Conservation (phyloP, 1,284 basidiomycete genomes). For the Cutaneotrichosporon arboriforme region DNA sequence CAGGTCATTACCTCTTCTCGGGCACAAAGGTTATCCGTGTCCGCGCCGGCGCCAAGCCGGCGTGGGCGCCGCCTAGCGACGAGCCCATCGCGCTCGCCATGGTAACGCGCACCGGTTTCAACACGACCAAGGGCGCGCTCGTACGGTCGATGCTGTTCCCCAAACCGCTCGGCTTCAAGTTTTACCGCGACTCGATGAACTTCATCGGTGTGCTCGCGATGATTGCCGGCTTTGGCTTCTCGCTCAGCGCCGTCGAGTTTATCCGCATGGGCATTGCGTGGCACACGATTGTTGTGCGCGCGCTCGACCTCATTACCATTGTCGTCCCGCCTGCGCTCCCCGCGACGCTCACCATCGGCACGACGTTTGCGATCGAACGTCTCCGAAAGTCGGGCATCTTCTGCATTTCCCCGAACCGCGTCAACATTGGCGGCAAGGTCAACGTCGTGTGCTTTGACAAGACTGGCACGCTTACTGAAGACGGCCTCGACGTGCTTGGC, state of each 20-base stretch:
- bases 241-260: slow-evolving; percentile 84
- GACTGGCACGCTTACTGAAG: slow-evolving; percentile 96
- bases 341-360: slow-evolving; percentile 95
- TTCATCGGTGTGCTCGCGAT: slow-evolving; percentile 90
- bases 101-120: slow-evolving; percentile 91
- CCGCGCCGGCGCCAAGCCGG: slow-evolving; percentile 56
- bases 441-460: slow-evolving; percentile 99
- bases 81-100: slow-evolving; percentile 72
- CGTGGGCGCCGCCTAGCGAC: slow-evolving; percentile 51
- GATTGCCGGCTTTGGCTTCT: slow-evolving; percentile 82
- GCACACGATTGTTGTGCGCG: slow-evolving; percentile 86
- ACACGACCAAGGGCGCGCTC: slow-evolving; percentile 94
- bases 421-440: slow-evolving; percentile 94
- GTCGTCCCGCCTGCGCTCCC: slow-evolving; percentile 97
- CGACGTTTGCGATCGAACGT: slow-evolving; percentile 87
- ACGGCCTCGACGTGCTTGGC: slow-evolving; percentile 94
- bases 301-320: slow-evolving; percentile 94
- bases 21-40: slow-evolving; percentile 91
- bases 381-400: slow-evolving; percentile 86
- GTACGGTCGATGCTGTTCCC: slow-evolving; percentile 98
- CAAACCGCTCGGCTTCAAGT: slow-evolving; percentile 96
- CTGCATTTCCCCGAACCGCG: slow-evolving; percentile 93
- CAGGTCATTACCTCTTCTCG: slow-evolving; percentile 83
- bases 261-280: slow-evolving; percentile 79
- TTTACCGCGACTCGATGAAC: slow-evolving; percentile 93